Evolutionary conservation across 2,329 filamentous ascomycete genomes (phyloP), one percentile per base, ranked within the genome.

Genomic region (Pseudogymnoascus sp.): DNA sequence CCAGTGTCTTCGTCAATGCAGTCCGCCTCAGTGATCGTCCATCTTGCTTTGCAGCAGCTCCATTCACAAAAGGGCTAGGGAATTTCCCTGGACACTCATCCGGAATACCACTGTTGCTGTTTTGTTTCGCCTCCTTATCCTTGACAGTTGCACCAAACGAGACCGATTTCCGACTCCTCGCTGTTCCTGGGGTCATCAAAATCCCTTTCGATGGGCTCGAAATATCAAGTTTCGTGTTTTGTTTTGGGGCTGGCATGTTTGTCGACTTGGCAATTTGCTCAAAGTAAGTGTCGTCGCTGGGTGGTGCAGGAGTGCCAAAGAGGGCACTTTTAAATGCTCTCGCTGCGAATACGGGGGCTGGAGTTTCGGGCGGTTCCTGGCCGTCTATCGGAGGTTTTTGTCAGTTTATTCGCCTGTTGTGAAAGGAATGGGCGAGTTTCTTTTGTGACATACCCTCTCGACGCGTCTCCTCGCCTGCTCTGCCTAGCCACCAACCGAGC

Each of bases 261-360:
- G 70, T 69, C 6, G 70, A 70, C 8, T 72, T 73, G 71, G 64
- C 65, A 22, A 70, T 30, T 61, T 72, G 65, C 63, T 69, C 67
- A 63, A 67, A 54, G 7, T 68, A 67, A 62, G 75, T 73, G 14
- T 58, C 57, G 57, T 76, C 71, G 50, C 70, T 70, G n/a, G 59
- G 62, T 12, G 70, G 70, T n/a, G 69, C 70, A 58, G 84, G 82
- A 3, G 82, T 84, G 39, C 85, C 85, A 67, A 87, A 87, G 50
- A 88, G 72, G 25, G 83, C 85, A 66, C 79, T 84, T 67, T 83
- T 86, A 68, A 88, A 76, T 5, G 85, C 85, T 63, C 85, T 80
- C 37, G 85, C 85, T 2, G 85, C 85, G 69, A 88, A 88, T 0
- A 87, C 80, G 1, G 85, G 85, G 0, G 83, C 85, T 6, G 85